A percentile compares a stretch with the other conserved stretches of the same genome.
Conservation (phyloP, 2,329 filamentous ascomycete species). For the Stagonosporopsis vannaccii region DNA sequence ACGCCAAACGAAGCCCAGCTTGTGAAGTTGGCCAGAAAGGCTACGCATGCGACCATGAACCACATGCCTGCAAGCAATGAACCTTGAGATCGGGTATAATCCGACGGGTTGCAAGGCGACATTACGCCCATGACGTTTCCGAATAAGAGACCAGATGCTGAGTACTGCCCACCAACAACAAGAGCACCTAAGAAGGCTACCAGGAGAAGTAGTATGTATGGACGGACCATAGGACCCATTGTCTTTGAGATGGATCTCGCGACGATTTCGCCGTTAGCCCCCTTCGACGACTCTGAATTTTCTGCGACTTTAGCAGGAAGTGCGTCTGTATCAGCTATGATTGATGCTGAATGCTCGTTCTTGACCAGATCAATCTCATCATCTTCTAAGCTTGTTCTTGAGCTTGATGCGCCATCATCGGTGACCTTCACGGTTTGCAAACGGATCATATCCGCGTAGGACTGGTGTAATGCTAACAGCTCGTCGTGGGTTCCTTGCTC, state of each 20-base stretch:
- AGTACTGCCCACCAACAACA: conserved; percentile 65
- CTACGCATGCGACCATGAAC: conserved; percentile 66
- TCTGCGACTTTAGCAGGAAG: background rate
- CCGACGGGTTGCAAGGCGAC: conserved; percentile 60
- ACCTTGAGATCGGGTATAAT: conserved; percentile 59
- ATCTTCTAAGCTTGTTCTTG: conserved; percentile 30
- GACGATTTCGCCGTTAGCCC: conserved; percentile 27
- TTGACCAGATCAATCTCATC: conserved; percentile 30
- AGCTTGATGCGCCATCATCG: conserved; percentile 42
- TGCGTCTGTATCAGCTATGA: conserved; percentile 15
- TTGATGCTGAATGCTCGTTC: conserved; percentile 29
- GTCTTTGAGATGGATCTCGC: conserved; percentile 38
- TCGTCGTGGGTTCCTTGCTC: conserved; percentile 48
- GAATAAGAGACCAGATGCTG: conserved; percentile 65
- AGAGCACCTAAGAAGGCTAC: conserved; percentile 60
- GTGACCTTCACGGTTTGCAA: conserved; percentile 55
- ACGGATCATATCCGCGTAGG: conserved; percentile 59
- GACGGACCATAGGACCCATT: conserved; percentile 52
- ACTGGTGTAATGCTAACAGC: conserved; percentile 46
- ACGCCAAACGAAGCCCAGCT: conserved; percentile 66
- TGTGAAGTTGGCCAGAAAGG: conserved; percentile 67
- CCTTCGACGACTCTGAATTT: conserved; percentile 16
- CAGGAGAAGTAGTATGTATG: conserved; percentile 54
- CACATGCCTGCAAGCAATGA: conserved; percentile 65
- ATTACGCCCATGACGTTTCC: conserved; percentile 66